Percentiles rank a stretch among this genome's conserved stretches.
Conservation (phyloP, 352 stramenopile species). For the Phytophthora megakarya region DNA sequence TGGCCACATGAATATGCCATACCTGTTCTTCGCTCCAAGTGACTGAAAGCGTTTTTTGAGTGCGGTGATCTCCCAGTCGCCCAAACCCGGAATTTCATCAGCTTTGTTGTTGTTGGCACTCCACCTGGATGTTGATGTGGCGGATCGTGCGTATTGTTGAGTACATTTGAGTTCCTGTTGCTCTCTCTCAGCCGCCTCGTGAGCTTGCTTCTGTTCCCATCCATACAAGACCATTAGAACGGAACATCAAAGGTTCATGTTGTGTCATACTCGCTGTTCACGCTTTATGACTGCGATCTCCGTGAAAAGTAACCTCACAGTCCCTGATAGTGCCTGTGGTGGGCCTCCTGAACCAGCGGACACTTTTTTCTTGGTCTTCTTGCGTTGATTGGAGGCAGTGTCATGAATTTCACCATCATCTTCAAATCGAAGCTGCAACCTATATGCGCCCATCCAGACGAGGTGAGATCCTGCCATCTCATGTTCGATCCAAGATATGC, state of each 20-base stretch:
- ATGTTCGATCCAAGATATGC: background rate
- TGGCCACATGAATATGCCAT: background rate
- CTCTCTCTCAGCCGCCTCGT: constrained; percentile 42
- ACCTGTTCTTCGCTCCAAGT: constrained; percentile 54
- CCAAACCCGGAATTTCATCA: constrained; percentile 30
- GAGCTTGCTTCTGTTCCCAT: constrained; percentile 30
- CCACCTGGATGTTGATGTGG: constrained; percentile 7
- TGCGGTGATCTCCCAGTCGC: constrained; percentile 57
- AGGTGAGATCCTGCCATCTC: background rate
- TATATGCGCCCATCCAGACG: constrained; percentile 2
- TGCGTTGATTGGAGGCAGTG: constrained; percentile 3
- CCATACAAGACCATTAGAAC: background rate
- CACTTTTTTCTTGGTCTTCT: constrained; percentile 31
- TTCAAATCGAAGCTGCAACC: constrained; percentile 19
- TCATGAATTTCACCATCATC: constrained; percentile 21
- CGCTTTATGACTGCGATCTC: constrained; percentile 59
- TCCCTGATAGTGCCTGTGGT: constrained; percentile 62
- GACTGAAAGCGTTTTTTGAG: constrained; percentile 58
- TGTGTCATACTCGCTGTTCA: constrained; percentile 40
- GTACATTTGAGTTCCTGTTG: constrained; percentile 45
- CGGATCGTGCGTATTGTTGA: constrained; percentile 30
- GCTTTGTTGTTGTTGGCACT: constrained; percentile 15
- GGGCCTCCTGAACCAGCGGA: constrained; percentile 33
- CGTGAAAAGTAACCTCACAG: constrained; percentile 72
- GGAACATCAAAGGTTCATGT: background rate